Evolutionary conservation across 768 basidiomycete genomes (phyloP).

Genomic region (Auriscalpium microsporum): DNA sequence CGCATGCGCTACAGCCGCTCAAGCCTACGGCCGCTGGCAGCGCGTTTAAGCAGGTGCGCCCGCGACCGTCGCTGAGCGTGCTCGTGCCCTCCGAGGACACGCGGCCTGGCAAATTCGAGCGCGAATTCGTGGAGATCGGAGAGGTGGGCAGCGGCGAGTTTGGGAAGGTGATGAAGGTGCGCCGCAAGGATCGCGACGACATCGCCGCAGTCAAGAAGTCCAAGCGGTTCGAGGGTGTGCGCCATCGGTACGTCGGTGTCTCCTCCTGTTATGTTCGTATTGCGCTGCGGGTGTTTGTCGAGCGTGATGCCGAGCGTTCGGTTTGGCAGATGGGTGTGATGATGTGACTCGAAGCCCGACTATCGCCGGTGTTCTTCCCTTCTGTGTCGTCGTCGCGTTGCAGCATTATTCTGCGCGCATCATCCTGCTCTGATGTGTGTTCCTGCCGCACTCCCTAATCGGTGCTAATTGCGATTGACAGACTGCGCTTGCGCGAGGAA

Average conservation of each 20-base stretch:
- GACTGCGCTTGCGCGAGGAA: slow-evolving; percentile 86
- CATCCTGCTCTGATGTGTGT: no score
- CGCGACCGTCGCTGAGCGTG: slow-evolving; percentile 12
- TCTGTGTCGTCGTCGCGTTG: background rate
- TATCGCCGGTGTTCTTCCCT: no score
- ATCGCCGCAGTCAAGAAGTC: slow-evolving; percentile 91
- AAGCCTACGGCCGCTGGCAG: background rate
- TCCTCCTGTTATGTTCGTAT: no score
- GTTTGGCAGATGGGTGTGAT: no score
- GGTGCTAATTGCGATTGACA: slow-evolving; percentile 20
- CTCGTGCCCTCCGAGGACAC: slow-evolving; percentile 30
- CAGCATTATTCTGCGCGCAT: background rate
- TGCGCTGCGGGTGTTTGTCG: no score
- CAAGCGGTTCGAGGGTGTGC: slow-evolving; percentile 82
- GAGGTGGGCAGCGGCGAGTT: slow-evolving; percentile 89
- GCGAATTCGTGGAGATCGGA: slow-evolving; percentile 71
- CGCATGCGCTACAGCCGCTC: background rate
- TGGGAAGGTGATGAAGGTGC: slow-evolving; percentile 84
- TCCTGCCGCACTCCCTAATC: background rate
- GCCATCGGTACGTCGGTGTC: slow-evolving; percentile 63
- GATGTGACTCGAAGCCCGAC: no score
- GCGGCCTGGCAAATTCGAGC: slow-evolving; percentile 63
- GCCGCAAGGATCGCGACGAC: slow-evolving; percentile 47
- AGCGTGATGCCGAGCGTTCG: no score
- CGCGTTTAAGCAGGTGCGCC: slow-evolving; percentile 9